Evolutionary conservation across 345 rosid genomes (phyloP), one percentile per base, ranked within the genome.

Genomic region (Gossypium longicalyx): DNA sequence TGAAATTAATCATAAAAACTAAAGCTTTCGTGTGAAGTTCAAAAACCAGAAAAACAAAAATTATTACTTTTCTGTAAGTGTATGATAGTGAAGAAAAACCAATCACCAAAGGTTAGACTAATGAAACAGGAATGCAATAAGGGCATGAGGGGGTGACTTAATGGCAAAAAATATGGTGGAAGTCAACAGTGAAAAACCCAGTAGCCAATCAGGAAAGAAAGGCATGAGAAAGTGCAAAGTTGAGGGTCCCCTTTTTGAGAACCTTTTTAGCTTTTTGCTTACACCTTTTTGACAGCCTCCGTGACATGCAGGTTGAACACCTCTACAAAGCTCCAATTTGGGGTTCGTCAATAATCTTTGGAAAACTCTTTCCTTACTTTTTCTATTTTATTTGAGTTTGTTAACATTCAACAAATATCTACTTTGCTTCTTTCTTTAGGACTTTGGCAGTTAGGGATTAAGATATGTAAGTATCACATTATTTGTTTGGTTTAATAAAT

Each of bases 301-400:
- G 12, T 59, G 20, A 10, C 66, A 61, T 61, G 29, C 69, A 43
- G 52, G 69, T 17, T 65, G 69, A 22, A 19, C 69, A 43, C 17
- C 11, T 65, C 27, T 65, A 43, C 69, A 65, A n/a, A 65, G 1
- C 69, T 65, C 49, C 69, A 65, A 43, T n/a, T 41, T 52, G 19
- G 49, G 6, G 25, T 43, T 11, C 9, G 3, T 65, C 19, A 10
- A 65, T 41, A n/a, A 62, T 62, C 67, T 62, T 29, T 15, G 29
- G 3, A 29, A 34, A 8, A 15, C 15, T 61, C 44, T 29, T 27
- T 34, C 34, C 45, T 17, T 9, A 54, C 7, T n/a, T 54, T 54
- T 54, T 17, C 59, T 54, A 54, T 54, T 54, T 54, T 19, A 54
- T 19, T 52, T 17, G 9, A 52, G 9, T 16, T 52, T 52, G 20